A percentile compares a stretch with the other conserved stretches of the same genome.
These are phyloP conservation scores for Salix caprea DNA, from an alignment of 345 rosid species.

Conservation along the genomic window DNA sequence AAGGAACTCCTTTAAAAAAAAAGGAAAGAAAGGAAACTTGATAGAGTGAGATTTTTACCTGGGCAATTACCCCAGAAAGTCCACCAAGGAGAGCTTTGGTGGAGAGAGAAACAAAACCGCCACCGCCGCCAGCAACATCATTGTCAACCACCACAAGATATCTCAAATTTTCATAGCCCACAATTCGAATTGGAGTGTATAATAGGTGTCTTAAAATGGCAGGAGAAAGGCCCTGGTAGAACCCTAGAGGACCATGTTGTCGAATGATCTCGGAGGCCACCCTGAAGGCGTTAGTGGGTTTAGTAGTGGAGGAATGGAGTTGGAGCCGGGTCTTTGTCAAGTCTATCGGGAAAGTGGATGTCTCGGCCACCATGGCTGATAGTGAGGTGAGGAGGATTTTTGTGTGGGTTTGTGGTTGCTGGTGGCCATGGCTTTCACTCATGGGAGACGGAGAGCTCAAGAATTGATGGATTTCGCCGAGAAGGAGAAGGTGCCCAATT, in stretches of 20 bases:
- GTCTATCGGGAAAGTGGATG: constrained; percentile 79
- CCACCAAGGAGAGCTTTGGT: constrained; percentile 68
- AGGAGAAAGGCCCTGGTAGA: constrained; percentile 72
- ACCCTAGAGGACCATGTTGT: constrained; percentile 46
- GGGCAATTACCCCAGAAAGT: constrained; percentile 73
- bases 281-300: constrained; percentile 41
- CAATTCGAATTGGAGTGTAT: constrained; percentile 80
- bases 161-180: constrained; percentile 73
- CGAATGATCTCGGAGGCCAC: constrained; percentile 53
- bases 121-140: constrained; percentile 13
- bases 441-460: background rate
- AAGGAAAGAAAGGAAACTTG: background rate
- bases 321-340: constrained; percentile 82
- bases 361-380: constrained; percentile 81
- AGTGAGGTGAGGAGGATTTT: constrained; percentile 58
- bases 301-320: constrained; percentile 39
- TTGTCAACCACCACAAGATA: constrained; percentile 16
- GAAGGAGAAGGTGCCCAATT: no score
- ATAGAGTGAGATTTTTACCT: constrained; percentile 37
- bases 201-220: constrained; percentile 69
- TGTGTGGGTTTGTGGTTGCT: constrained; percentile 15
- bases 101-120: constrained; percentile 51
- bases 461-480: no score
- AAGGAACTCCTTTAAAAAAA: no score
- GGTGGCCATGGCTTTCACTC: constrained; percentile 10